phyloP scores from a whole-genome alignment of 768 basidiomycete species.

The Sarcodon aspratus region DNA sequence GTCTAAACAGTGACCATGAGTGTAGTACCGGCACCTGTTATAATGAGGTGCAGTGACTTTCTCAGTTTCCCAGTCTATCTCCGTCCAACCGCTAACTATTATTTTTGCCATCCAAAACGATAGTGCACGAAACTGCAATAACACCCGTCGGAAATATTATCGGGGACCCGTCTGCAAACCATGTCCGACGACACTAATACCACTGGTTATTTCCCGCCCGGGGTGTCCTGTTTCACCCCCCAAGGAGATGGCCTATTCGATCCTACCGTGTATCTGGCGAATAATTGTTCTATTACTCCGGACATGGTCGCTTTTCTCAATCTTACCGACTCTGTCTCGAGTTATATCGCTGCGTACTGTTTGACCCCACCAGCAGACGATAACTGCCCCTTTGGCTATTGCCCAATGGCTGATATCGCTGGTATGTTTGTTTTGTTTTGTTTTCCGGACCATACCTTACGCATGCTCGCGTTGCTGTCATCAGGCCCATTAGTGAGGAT shows the following conservation, averaged over 20 bases:
- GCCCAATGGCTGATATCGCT: constrained; percentile 2
- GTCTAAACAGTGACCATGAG: too few species aligned
- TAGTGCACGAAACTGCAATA: too few species aligned
- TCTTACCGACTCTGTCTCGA: background rate
- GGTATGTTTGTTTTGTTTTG: background rate
- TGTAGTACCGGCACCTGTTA: too few species aligned
- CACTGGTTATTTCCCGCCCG: background rate
- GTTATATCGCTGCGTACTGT: constrained; percentile 1
- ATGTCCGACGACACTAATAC: too few species aligned
- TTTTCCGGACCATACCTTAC: background rate
- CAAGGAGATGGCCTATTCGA: background rate
- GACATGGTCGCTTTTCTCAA: background rate
- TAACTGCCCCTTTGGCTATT: constrained; percentile 1
- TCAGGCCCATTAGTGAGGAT: background rate
- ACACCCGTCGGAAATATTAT: too few species aligned
- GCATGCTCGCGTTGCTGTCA: background rate
- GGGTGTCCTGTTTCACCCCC: background rate
- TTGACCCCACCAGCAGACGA: constrained; percentile 1
- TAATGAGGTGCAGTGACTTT: too few species aligned
- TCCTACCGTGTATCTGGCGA: background rate
- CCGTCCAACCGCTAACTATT: too few species aligned
- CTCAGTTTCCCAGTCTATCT: too few species aligned
- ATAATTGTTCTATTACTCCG: background rate
- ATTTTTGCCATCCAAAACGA: too few species aligned
- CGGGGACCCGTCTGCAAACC: too few species aligned